These are phyloP conservation scores for Dianthus caryophyllus DNA, from an alignment of 148 eudicot genomes.

Conservation along the genomic window DNA sequence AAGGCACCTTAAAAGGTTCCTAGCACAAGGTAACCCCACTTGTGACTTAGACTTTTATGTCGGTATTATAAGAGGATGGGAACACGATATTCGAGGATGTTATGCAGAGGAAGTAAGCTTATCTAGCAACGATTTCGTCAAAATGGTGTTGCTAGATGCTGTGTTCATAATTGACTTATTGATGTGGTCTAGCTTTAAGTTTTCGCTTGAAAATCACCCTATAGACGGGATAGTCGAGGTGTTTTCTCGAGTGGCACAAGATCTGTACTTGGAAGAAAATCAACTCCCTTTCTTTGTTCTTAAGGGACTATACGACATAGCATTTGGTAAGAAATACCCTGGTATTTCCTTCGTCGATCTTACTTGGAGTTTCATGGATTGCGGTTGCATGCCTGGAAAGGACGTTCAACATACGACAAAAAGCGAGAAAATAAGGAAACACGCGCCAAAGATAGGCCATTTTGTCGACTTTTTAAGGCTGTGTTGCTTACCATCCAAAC, in stretches of 20 bases:
- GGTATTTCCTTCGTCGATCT: slow-evolving; percentile 3
- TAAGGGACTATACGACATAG: slow-evolving; percentile 17
- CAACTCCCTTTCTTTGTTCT: slow-evolving; percentile 29
- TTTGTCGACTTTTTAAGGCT: slow-evolving; percentile 18
- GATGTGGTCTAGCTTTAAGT: neutral
- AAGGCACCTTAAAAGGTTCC: slow-evolving; percentile 15
- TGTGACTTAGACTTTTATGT: slow-evolving; percentile 1
- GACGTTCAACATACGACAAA: neutral
- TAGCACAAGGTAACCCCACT: neutral
- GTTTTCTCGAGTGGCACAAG: slow-evolving; percentile 7
- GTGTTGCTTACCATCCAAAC: neutral
- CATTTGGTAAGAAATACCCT: neutral
- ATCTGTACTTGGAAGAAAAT: slow-evolving; percentile 22
- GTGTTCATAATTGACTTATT: slow-evolving; percentile 19
- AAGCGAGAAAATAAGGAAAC: neutral
- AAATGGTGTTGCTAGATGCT: slow-evolving; percentile 28
- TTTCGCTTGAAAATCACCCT: neutral
- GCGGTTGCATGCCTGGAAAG: neutral
- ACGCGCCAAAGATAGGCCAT: slow-evolving; percentile 13
- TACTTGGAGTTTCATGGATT: neutral
- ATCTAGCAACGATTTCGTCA: slow-evolving; percentile 12
- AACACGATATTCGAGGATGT: slow-evolving; percentile 8
- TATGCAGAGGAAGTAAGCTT: slow-evolving; percentile 16
- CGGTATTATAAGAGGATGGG: neutral
- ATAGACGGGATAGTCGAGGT: slow-evolving; percentile 4